Evolutionary conservation across 331 rosid genomes (phyloP), one percentile per base, ranked within the genome.

Genomic region (Erythrophleum ivorense): DNA sequence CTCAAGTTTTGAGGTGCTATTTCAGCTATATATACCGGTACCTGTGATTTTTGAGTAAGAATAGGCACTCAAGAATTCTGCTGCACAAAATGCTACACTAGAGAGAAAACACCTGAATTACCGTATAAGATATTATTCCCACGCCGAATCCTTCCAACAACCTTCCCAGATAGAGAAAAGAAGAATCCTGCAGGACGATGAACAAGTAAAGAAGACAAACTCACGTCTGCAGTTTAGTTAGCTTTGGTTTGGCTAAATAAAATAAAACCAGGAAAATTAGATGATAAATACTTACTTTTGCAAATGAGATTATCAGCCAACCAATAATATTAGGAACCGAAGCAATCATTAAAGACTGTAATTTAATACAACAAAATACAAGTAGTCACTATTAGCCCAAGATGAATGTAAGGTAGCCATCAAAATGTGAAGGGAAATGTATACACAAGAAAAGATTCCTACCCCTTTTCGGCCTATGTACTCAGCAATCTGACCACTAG

Each of bases 381-480:
- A 78, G 77, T 50, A 19, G 33, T 36, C 66, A 7, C 41, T 53
- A n/a, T 69, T 46, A 80, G 71, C 77, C 71, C 34, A 73, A 63
- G 21, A 41, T 38, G 8, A 60, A 66, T 49, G 5, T 55, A 24
- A 49, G 2, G 72, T 16, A 58, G 36, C 57, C 80, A 78, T 66
- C 58, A 59, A 79, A 71, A 50, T 41, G 19, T 7, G 19, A 88
- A 58, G 45, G 16, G 48, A 77, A 36, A 38, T 7, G 40, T 8
- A 14, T 31, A 49, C 53, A 31, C 45, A 76, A 12, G 8, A 50
- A n/a, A 48, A 7, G 5, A 14, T 63, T 64, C 75, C 19, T 81
- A 96, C 99, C 93, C 99, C 99, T 88, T 96, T 96, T 46, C 98
- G 91, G 19, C 99, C 99, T n/a, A 94, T 84, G 84, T 88, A 90